Evolutionary conservation across 2,329 filamentous ascomycete genomes (phyloP).

Genomic region (Colletotrichum horii): DNA sequence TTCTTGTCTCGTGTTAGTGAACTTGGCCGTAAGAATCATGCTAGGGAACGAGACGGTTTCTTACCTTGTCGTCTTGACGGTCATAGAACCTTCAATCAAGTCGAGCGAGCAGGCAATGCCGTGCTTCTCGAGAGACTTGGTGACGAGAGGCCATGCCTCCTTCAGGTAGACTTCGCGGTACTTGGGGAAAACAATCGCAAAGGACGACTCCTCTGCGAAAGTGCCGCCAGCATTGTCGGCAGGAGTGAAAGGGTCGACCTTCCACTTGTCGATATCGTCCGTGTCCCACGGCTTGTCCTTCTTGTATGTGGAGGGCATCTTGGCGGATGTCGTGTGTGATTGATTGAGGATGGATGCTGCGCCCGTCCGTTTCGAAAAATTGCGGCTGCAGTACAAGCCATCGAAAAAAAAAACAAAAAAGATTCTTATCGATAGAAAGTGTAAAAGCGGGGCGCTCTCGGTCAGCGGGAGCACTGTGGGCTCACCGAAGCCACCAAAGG

Average conservation of each 20-base stretch:
- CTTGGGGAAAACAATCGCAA: constrained; percentile 87
- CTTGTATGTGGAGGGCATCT: constrained; percentile 88
- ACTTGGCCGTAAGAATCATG: constrained; percentile 48
- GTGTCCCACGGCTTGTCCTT: constrained; percentile 95
- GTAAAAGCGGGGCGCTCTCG: not conserved
- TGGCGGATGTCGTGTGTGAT: not conserved
- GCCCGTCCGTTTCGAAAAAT: not conserved
- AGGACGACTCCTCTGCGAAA: constrained; percentile 92
- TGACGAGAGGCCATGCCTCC: constrained; percentile 92
- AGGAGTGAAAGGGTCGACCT: constrained; percentile 84
- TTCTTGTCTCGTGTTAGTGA: constrained; percentile 46
- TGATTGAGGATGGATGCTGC: not conserved
- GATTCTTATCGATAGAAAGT: not conserved
- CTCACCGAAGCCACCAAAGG: not conserved
- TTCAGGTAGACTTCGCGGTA: constrained; percentile 95
- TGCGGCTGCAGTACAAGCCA: not conserved
- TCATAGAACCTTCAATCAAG: constrained; percentile 95
- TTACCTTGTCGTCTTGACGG: constrained; percentile 89
- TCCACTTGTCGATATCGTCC: constrained; percentile 97
- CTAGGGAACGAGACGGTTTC: constrained; percentile 40
- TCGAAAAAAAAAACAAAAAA: not conserved
- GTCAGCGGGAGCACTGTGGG: not conserved
- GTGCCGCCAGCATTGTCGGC: constrained; percentile 85
- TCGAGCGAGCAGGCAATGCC: constrained; percentile 93
- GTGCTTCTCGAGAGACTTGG: constrained; percentile 81